Conservation (phyloP, 768 basidiomycete genomes). For the Leccinum disarticulatum region DNA sequence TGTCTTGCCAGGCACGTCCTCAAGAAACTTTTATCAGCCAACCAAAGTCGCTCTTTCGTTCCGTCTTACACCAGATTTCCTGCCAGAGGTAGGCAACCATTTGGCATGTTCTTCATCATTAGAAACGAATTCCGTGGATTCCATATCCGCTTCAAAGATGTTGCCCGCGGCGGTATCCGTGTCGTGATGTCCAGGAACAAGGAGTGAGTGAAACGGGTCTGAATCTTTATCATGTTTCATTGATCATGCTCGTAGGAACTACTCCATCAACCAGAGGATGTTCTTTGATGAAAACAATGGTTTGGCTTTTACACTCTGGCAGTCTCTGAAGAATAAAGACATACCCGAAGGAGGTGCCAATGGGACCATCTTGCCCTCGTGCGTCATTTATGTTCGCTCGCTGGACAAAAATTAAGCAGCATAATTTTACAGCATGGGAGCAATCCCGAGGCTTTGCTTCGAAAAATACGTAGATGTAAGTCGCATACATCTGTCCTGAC, state of each 20-base stretch:
- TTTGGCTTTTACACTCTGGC: conserved; percentile 73
- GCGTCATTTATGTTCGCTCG: conserved; percentile 27
- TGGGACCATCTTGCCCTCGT: conserved; percentile 94
- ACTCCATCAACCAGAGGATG: conserved; percentile 94
- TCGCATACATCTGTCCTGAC: conserved; percentile 6
- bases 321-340: conserved; percentile 96
- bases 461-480: conserved; percentile 97
- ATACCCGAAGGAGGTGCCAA: conserved; percentile 98
- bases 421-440: conserved; percentile 59
- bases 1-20: conserved; percentile 67
- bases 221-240: not conserved
- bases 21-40: conserved; percentile 98
- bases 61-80: conserved; percentile 89
- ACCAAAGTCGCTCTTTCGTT: conserved; percentile 97
- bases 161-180: conserved; percentile 97
- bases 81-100: conserved; percentile 90
- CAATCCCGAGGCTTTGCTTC: conserved; percentile 82
- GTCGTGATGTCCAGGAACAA: conserved; percentile 95
- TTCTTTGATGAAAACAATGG: conserved; percentile 98
- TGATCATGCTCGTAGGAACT: conserved; percentile 55
- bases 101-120: conserved; percentile 93
- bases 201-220: conserved; percentile 52
- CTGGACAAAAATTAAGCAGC: not conserved
- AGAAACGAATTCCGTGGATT: conserved; percentile 94
- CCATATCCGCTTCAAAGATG: conserved; percentile 95